Conservation (phyloP, 1,284 basidiomycete species). For the Malassezia yamatoensis region DNA sequence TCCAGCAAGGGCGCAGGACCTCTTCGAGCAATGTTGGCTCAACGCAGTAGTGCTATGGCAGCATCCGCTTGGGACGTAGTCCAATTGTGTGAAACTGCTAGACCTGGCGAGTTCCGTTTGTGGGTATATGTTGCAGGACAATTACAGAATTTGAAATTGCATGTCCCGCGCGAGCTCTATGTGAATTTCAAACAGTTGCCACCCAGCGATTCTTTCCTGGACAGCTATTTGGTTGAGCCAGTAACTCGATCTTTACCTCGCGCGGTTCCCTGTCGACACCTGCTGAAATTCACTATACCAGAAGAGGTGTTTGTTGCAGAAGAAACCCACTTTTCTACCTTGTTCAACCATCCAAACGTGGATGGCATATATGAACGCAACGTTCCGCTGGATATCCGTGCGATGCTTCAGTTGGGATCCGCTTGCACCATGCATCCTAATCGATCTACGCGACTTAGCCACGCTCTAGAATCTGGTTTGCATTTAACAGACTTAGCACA, state of each 20-base stretch:
- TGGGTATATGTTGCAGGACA: slow-evolving; percentile 80
- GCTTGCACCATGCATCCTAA: slow-evolving; percentile 63
- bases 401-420: slow-evolving; percentile 72
- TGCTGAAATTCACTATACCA: slow-evolving; percentile 73
- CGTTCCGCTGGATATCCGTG: slow-evolving; percentile 74
- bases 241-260: slow-evolving; percentile 72
- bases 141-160: slow-evolving; percentile 67
- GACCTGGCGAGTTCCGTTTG: slow-evolving; percentile 72
- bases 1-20: slow-evolving; percentile 18
- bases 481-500: slow-evolving; percentile 65
- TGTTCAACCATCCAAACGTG: slow-evolving; percentile 87
- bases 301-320: slow-evolving; percentile 75
- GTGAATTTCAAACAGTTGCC: slow-evolving; percentile 70
- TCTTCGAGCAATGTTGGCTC: slow-evolving; percentile 63
- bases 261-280: slow-evolving; percentile 63
- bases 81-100: slow-evolving; percentile 69
- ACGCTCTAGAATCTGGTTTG: slow-evolving; percentile 72
- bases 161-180: slow-evolving; percentile 84
- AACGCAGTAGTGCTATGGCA: slow-evolving; percentile 58
- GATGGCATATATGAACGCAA: slow-evolving; percentile 92
- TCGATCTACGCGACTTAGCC: slow-evolving; percentile 62
- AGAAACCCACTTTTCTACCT: slow-evolving; percentile 78
- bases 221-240: slow-evolving; percentile 62
- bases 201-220: slow-evolving; percentile 57
- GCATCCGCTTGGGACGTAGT: slow-evolving; percentile 81